Percentiles rank a stretch among this genome's conserved stretches.
Evolutionary conservation across 306 rosid genomes (phyloP).

Genomic region (Vicia sativa): DNA sequence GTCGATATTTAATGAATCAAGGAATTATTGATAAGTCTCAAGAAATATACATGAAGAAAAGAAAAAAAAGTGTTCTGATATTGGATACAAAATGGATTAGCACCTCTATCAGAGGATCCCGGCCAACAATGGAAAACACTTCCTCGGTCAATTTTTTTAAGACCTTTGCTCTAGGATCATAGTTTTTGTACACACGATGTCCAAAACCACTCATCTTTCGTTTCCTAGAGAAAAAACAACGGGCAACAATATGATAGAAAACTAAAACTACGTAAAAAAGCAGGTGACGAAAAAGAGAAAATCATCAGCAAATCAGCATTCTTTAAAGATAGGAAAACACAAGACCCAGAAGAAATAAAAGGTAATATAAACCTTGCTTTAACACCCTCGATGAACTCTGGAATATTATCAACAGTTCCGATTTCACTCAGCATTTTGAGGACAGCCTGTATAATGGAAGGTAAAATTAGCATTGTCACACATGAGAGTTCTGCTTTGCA

Average conservation of each 20-base stretch:
- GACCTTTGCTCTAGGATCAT: conserved; percentile 93
- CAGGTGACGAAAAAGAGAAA: conserved; percentile 14
- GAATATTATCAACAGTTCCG: conserved; percentile 83
- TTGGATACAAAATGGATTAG: conserved; percentile 28
- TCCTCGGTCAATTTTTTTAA: conserved; percentile 75
- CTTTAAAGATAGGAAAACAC: background rate
- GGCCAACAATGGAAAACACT: conserved; percentile 89
- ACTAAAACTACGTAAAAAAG: conserved; percentile 17
- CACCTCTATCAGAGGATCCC: conserved; percentile 94
- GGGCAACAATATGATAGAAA: conserved; percentile 15
- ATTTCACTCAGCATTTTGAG: conserved; percentile 87
- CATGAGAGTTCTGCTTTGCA: background rate
- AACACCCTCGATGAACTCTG: conserved; percentile 87
- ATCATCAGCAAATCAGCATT: conserved; percentile 1
- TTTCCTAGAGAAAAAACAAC: conserved; percentile 56
- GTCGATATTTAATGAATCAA: background rate
- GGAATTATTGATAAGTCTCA: background rate
- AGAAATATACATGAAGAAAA: conserved; percentile 6
- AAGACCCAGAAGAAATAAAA: background rate
- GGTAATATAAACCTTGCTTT: conserved; percentile 62
- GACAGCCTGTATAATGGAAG: conserved; percentile 62
- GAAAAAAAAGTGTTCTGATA: background rate
- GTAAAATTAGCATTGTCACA: conserved; percentile 22
- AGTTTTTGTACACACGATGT: conserved; percentile 91
- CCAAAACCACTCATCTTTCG: conserved; percentile 95